phyloP scores from a whole-genome alignment of 768 basidiomycete genomes.

The Leccinum arenicola region DNA sequence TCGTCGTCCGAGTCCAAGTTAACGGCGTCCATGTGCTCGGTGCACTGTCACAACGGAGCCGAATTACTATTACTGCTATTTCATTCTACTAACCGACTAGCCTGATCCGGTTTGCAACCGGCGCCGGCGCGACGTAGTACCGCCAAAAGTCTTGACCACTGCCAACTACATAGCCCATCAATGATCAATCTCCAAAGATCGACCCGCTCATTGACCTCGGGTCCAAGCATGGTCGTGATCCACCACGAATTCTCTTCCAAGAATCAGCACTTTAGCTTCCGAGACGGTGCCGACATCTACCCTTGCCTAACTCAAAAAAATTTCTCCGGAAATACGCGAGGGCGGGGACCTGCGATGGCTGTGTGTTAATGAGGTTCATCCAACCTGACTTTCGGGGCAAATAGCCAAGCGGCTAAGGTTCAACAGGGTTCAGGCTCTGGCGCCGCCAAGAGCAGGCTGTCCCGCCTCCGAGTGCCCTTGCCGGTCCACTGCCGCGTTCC shows the following conservation, averaged over 20 bases:
- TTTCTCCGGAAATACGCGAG: constrained; percentile 38
- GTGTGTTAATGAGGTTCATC: constrained; percentile 35
- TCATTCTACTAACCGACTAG: not conserved
- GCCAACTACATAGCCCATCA: not conserved
- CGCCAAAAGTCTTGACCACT: not conserved
- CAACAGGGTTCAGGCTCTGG: constrained; percentile 30
- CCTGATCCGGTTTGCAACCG: not conserved
- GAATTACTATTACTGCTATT: constrained; percentile 9
- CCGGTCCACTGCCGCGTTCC: constrained; percentile 1
- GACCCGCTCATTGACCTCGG: not conserved
- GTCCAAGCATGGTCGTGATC: not conserved
- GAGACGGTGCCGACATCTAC: constrained; percentile 14
- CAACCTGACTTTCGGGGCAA: constrained; percentile 33
- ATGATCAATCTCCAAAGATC: not conserved
- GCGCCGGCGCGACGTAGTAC: not conserved
- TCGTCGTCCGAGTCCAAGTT: not conserved
- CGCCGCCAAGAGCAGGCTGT: constrained; percentile 26
- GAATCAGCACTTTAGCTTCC: not conserved
- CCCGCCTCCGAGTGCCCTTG: constrained; percentile 21
- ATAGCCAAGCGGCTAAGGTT: constrained; percentile 27
- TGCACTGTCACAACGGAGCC: constrained; percentile 19
- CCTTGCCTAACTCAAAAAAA: constrained; percentile 26
- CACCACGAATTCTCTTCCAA: constrained; percentile 4
- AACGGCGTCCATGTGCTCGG: not conserved
- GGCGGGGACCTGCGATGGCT: constrained; percentile 38